Evolutionary conservation across 1,139 yeast genomes (phyloP), one percentile per base, ranked within the genome.

Genomic region (Hansenula anomala): DNA sequence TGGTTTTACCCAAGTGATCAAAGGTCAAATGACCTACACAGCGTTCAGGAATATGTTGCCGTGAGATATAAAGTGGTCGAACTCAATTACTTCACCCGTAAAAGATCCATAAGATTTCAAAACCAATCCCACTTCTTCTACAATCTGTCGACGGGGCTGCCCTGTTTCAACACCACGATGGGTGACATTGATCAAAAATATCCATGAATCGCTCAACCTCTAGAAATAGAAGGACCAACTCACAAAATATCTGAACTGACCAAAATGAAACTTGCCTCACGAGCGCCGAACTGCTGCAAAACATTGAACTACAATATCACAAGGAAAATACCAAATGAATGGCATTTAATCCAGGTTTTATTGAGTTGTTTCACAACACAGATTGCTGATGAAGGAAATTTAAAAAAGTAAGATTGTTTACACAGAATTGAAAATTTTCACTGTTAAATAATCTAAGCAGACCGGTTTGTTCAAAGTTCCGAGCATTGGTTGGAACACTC

Each of bases 1-100:
- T 82, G 89, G 90, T 82, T 83, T 82, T 81, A 81, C 92, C 83
- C 89, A 80, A 80, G 75, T 83, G 89, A 80, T 78, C 74, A 83
- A 66, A 49, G 75, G 87, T 75, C 85, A 75, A 75, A 65, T 55
- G 79, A 67, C 85, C 83, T 71, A 59, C 89, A 87, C 80, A 82
- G 85, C 75, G 92, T 80, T 71, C 81, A 83, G 94, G 94, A 84
- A 84, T 84, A 84, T 84, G 87, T 84, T 76, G 90, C 69, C 50
- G 61, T 56, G 58, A 54, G 51, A 54, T 47, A 53, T 54, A 58
- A 60, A 20, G 22, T 49, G 64, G 55, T 47, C 80, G 81, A 78
- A 76, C 84, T 75, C 80, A 68, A 69, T 71, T 59, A 44, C 48
- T 23, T 38, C 39, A 36, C 41, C 35, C 39, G 42, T 20, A 41